A percentile compares a stretch with the other conserved stretches of the same genome.
Conservation (phyloP, 2,329 filamentous ascomycete genomes). For the Penicillium paneum region DNA sequence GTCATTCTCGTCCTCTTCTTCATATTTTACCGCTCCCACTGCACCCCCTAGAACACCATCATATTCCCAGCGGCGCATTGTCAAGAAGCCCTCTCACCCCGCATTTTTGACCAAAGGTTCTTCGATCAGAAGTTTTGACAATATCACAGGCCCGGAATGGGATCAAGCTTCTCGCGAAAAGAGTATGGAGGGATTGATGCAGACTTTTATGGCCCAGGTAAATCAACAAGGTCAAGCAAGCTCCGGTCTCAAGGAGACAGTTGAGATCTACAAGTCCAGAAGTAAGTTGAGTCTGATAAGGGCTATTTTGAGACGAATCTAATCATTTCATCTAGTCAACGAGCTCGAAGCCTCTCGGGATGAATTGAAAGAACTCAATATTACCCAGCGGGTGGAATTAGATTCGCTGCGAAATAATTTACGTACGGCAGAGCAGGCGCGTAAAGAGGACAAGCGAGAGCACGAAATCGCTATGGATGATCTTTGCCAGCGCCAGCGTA, state of each 20-base stretch:
- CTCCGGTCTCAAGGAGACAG: conserved; percentile 67
- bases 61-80: conserved; percentile 14
- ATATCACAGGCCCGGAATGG: conserved; percentile 48
- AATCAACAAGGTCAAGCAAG: conserved; percentile 65
- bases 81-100: conserved; percentile 33
- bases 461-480: conserved; percentile 54
- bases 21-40: conserved; percentile 19
- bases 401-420: conserved; percentile 58
- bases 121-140: conserved; percentile 61
- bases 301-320: neutral
- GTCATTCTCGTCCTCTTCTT: conserved; percentile 29
- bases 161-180: conserved; percentile 75
- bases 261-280: conserved; percentile 70
- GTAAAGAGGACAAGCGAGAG: conserved; percentile 53
- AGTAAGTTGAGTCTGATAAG: conserved; percentile 51
- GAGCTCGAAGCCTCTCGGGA: conserved; percentile 56
- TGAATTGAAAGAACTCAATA: conserved; percentile 52
- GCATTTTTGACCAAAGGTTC: conserved; percentile 69
- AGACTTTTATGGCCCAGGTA: conserved; percentile 68
- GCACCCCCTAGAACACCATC: conserved; percentile 31
- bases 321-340: conserved; percentile 42
- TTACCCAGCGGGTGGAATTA: conserved; percentile 64
- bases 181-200: conserved; percentile 72
- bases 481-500: conserved; percentile 51
- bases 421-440: conserved; percentile 46